phyloP scores from a whole-genome alignment of 495 filamentous ascomycete species.

The Penicillium fimorum region DNA sequence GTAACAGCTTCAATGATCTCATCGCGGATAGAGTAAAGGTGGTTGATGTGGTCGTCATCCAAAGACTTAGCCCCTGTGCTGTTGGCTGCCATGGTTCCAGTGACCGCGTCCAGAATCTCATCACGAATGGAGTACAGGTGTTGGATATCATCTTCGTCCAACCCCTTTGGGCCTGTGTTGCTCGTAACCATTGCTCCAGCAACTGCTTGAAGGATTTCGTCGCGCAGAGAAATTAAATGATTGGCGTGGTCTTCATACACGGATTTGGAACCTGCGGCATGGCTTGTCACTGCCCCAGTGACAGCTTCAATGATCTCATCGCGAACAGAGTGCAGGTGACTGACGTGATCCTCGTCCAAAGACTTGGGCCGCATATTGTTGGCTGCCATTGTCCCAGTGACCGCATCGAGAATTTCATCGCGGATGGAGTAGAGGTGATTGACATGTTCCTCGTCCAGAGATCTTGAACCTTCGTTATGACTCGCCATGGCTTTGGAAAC shows the following conservation, averaged over 20 bases:
- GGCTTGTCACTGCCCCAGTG: constrained; percentile 28
- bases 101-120: constrained; percentile 50
- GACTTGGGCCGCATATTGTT: neutral
- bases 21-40: constrained; percentile 10
- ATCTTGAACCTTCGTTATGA: constrained; percentile 1
- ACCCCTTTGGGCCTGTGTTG: neutral
- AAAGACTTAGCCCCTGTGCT: neutral
- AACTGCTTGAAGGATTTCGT: constrained; percentile 49
- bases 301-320: constrained; percentile 49
- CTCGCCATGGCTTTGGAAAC: constrained; percentile 25
- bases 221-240: constrained; percentile 24
- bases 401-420: constrained; percentile 47
- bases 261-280: constrained; percentile 50
- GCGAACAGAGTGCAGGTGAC: constrained; percentile 14
- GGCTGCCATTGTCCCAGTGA: constrained; percentile 30
- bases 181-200: constrained; percentile 39
- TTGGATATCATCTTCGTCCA: constrained; percentile 5
- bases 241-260: constrained; percentile 13
- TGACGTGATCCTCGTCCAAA: constrained; percentile 13
- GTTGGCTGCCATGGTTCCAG: constrained; percentile 16
- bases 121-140: constrained; percentile 6
- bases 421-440: constrained; percentile 8
- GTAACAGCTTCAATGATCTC: constrained; percentile 22
- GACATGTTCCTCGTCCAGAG: constrained; percentile 14
- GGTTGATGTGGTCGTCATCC: constrained; percentile 10